These are phyloP conservation scores for Fomitiporia mediterranea DNA, from an alignment of 1,284 basidiomycete genomes.

Conservation along the genomic window DNA sequence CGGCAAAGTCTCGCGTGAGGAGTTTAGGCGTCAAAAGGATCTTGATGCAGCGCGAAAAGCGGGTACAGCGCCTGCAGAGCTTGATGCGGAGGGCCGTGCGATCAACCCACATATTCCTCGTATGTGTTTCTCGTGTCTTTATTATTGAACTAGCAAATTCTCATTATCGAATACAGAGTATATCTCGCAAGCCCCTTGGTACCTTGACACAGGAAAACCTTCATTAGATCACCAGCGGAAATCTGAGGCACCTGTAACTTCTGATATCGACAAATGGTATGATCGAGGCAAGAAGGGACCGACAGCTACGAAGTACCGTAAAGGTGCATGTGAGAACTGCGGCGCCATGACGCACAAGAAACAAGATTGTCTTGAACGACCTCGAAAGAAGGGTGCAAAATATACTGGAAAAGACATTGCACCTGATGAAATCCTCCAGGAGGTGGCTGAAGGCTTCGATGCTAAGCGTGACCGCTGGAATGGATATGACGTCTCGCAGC, in stretches of 20 bases:
- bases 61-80: slow-evolving; percentile 91
- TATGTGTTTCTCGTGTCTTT: slow-evolving; percentile 36
- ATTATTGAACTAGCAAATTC: slow-evolving; percentile 2
- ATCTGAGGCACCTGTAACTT: slow-evolving; percentile 60
- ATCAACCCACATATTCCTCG: slow-evolving; percentile 99
- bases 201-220: slow-evolving; percentile 87
- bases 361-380: slow-evolving; percentile 92
- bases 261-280: slow-evolving; percentile 88
- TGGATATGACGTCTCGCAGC: slow-evolving; percentile 89
- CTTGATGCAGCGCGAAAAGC: slow-evolving; percentile 96
- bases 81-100: slow-evolving; percentile 90
- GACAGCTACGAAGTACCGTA: slow-evolving; percentile 92
- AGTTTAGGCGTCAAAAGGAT: slow-evolving; percentile 92
- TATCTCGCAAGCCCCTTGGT: slow-evolving; percentile 97
- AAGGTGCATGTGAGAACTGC: slow-evolving; percentile 98
- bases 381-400: slow-evolving; percentile 93
- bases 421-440: slow-evolving; percentile 86
- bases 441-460: slow-evolving; percentile 81
- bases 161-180: slow-evolving; percentile 55
- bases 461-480: slow-evolving; percentile 99
- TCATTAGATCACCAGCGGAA: slow-evolving; percentile 92
- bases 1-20: slow-evolving; percentile 89
- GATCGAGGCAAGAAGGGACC: slow-evolving; percentile 86
- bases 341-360: slow-evolving; percentile 94
- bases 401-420: slow-evolving; percentile 89